Evolutionary conservation across 495 filamentous ascomycete genomes (phyloP).

Genomic region (Aspergillus leporis): DNA sequence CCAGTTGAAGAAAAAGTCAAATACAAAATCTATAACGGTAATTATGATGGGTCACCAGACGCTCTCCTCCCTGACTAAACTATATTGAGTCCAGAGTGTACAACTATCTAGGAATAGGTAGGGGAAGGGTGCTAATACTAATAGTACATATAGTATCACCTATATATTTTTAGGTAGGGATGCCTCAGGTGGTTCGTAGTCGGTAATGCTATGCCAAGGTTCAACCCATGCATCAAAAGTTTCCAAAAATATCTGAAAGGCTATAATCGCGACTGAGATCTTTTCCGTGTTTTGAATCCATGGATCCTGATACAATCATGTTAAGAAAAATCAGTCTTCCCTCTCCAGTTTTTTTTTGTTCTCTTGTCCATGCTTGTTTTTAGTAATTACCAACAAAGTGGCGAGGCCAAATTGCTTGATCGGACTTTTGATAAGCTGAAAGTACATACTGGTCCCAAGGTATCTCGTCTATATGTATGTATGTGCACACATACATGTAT

Average conservation of each 20-base stretch:
- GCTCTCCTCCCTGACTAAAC: neutral
- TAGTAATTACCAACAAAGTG: too few relatives aligned
- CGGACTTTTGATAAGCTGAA: too few relatives aligned
- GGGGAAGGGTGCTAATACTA: too few relatives aligned
- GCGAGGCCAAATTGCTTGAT: too few relatives aligned
- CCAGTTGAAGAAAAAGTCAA: neutral
- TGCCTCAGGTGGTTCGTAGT: neutral
- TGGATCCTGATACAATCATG: neutral
- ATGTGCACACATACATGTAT: neutral
- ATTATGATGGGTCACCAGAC: neutral
- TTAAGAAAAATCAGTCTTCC: neutral
- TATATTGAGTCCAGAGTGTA: slow-evolving; percentile 1
- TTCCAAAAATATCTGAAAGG: neutral
- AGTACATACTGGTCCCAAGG: too few relatives aligned
- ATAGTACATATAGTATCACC: too few relatives aligned
- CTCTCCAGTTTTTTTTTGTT: neutral
- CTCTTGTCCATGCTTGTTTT: neutral
- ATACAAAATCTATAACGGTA: neutral
- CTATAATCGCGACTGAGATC: neutral
- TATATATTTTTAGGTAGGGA: too few relatives aligned
- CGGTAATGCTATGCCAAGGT: neutral
- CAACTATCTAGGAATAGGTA: neutral
- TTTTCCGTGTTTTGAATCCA: neutral
- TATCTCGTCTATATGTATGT: neutral
- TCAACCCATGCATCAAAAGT: neutral